Base-by-base conservation (phyloP, 331 rosid genomes). In the Malus hybrid region DNA sequence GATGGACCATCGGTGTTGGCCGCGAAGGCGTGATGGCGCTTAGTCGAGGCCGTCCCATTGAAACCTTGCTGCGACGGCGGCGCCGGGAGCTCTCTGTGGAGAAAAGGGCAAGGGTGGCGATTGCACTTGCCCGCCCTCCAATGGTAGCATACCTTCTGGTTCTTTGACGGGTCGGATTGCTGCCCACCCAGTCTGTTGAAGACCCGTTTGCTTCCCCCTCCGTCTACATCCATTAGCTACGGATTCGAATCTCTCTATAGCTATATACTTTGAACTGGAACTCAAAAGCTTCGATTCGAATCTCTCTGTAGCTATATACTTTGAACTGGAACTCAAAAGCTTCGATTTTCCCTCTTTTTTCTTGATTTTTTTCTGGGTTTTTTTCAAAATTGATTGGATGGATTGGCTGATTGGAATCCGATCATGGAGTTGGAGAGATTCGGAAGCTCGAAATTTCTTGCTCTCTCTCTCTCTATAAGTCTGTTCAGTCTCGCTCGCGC, bases 41-140 rank as follows among this genome's bases (percentile, higher is more conserved):
- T 94, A 1, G 83, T 69, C 1, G 97, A 84, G 4, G 92, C 65
- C 59, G 84, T 70, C 2, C 97, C 98, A 46, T 90, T 87, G 24
- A 70, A 46, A 36, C 42, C 55, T 46, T 71, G 73, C 4, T 46
- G 78, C 54, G 77, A 67, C 2, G 86, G 80, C 29, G 87, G 80
- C 18, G 34, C 19, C 12, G 89, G 88, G 24, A 86, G 15, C 75
- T 92, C 99, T 34, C 93, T 59, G 80, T 95, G 99, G 33, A 87
- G 88, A 32, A 39, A 95, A 1, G 81, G 87, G 61, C 99, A 95
- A 0, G 97, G 97, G 57, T 77, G 73, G 39, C 97, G 94, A 29
- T 56, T 87, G 83, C 98, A 94, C 78, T 86, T 87, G 16, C 98
- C 98, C 5, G 97, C 97, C 76, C 86, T 88, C 98, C 98, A 94